Evolutionary conservation across 352 stramenopile genomes (phyloP).

Genomic region (Pythium dissotocum): DNA sequence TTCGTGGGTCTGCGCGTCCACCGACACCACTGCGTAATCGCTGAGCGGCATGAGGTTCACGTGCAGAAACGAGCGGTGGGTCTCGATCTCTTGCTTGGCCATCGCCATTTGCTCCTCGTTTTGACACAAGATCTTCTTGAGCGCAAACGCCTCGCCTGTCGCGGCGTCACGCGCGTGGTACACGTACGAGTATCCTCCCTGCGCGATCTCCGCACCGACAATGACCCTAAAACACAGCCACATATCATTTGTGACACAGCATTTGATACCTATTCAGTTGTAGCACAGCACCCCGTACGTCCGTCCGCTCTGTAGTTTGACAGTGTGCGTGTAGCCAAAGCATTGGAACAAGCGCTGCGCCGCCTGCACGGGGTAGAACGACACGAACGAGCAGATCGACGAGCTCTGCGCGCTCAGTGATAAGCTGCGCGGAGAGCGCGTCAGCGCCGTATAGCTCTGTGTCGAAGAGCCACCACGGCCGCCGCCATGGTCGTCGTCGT

Average conservation of each 20-base stretch:
- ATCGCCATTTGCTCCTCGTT: slow-evolving; percentile 78
- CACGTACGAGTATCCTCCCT: slow-evolving; percentile 89
- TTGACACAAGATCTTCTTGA: slow-evolving; percentile 91
- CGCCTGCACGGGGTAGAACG: slow-evolving; percentile 60
- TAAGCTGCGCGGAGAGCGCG: not conserved
- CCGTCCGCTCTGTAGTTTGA: slow-evolving; percentile 74
- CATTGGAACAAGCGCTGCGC: slow-evolving; percentile 66
- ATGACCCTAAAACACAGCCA: slow-evolving; percentile 37
- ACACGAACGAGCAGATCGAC: slow-evolving; percentile 38
- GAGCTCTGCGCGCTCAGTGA: slow-evolving; percentile 1
- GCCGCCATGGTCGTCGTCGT: slow-evolving; percentile 13
- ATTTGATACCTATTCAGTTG: no score
- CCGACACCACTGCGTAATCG: slow-evolving; percentile 70
- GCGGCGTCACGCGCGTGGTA: slow-evolving; percentile 70
- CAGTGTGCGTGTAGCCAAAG: slow-evolving; percentile 65
- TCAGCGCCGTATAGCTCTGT: slow-evolving; percentile 15
- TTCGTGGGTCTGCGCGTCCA: slow-evolving; percentile 44
- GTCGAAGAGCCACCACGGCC: not conserved
- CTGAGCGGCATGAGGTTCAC: slow-evolving; percentile 84
- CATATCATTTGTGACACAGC: not conserved
- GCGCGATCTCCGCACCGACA: slow-evolving; percentile 67
- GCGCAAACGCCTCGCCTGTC: slow-evolving; percentile 79
- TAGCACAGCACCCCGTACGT: slow-evolving; percentile 37
- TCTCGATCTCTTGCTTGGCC: slow-evolving; percentile 82
- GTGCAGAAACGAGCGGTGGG: slow-evolving; percentile 70